Percentiles rank a stretch among this genome's conserved stretches.
phyloP scores from a whole-genome alignment of 257 asterid genomes.

The Voacanga thouarsii region DNA sequence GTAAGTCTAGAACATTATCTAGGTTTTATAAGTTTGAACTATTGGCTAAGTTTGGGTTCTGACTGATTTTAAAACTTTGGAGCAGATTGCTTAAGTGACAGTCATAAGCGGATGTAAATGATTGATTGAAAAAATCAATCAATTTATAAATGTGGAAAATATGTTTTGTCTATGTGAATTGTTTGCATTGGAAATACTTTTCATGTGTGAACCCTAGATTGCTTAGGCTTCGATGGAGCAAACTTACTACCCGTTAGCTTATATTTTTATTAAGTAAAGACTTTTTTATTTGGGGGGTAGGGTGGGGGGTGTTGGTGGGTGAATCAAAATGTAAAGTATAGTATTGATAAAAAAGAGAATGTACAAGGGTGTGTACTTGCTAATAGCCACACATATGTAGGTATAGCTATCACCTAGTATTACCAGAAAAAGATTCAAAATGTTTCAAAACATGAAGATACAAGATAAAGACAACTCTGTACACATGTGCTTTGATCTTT shows the following conservation, averaged over 20 bases:
- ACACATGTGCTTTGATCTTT: too few relatives aligned
- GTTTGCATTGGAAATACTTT: not conserved
- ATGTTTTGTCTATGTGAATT: not conserved
- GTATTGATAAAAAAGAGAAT: too few relatives aligned
- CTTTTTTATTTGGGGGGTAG: too few relatives aligned
- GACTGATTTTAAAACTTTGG: not conserved
- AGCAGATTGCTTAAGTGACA: not conserved
- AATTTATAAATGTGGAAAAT: not conserved
- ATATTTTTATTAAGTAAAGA: not conserved
- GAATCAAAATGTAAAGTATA: too few relatives aligned
- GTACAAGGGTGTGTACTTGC: too few relatives aligned
- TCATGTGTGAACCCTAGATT: not conserved
- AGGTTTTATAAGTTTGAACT: not conserved
- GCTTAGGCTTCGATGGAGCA: not conserved
- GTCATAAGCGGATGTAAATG: not conserved
- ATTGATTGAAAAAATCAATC: too few relatives aligned
- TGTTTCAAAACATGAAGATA: too few relatives aligned
- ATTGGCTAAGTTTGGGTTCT: not conserved
- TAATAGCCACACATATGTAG: too few relatives aligned
- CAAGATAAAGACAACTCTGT: too few relatives aligned
- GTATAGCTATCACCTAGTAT: too few relatives aligned
- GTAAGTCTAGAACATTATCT: not conserved
- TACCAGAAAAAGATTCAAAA: too few relatives aligned
- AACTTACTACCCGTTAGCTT: not conserved
- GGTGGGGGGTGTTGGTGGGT: too few relatives aligned